These are phyloP conservation scores for Capsicum chinense DNA, from an alignment of 257 asterid species.

Conservation along the genomic window DNA sequence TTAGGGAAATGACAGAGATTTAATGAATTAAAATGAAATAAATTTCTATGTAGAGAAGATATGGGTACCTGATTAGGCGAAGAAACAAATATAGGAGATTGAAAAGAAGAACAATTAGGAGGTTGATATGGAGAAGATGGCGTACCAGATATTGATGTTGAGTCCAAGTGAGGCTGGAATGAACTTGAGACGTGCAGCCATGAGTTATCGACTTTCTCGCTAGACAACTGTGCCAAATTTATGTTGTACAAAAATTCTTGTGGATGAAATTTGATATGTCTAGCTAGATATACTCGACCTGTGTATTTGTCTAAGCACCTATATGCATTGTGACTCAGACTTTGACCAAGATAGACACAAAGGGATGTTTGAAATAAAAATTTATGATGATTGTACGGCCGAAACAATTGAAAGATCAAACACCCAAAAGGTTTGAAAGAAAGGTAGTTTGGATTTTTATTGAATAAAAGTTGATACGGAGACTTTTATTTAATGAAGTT, in stretches of 20 bases:
- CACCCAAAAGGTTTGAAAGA: conserved; percentile 1
- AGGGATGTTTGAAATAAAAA: not conserved
- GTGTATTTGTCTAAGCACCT: conserved; percentile 1
- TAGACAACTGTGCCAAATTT: too few species aligned
- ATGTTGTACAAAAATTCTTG: not conserved
- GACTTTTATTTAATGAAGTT: not conserved
- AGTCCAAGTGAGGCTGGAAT: too few species aligned
- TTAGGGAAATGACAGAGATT: not conserved
- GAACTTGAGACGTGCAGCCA: too few species aligned
- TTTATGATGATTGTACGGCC: not conserved
- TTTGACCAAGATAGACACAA: conserved; percentile 2
- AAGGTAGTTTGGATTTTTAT: not conserved
- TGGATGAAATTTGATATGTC: not conserved
- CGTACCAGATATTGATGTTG: too few species aligned
- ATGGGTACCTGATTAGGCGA: not conserved
- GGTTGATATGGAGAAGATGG: not conserved
- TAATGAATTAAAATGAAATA: not conserved
- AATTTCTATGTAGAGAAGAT: not conserved
- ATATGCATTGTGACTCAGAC: not conserved
- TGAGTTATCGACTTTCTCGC: too few species aligned
- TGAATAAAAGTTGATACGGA: not conserved
- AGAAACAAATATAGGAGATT: not conserved
- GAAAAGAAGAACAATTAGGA: not conserved
- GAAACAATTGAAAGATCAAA: not conserved
- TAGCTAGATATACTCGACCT: not conserved